phyloP scores from a whole-genome alignment of 805 yeast genomes.

The Starmerella gropengiesseri region DNA sequence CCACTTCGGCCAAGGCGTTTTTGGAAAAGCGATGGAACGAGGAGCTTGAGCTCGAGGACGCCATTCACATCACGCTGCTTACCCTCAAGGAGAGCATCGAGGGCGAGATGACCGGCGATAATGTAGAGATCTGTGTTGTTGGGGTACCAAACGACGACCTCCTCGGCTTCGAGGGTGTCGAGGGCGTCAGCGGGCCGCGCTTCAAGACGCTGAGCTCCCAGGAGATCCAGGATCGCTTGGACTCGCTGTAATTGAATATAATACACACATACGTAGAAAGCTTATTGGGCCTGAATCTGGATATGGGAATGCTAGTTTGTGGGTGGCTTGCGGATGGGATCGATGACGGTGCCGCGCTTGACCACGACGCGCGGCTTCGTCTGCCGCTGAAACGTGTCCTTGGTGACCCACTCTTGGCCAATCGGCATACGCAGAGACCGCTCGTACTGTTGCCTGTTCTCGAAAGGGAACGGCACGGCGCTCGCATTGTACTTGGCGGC shows the following conservation, averaged over 20 bases:
- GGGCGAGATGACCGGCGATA: constrained; percentile 95
- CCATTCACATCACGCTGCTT: constrained; percentile 87
- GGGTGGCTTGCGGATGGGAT: constrained; percentile 56
- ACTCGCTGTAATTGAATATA: constrained; percentile 49
- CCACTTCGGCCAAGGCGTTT: constrained; percentile 93
- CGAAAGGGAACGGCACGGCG: constrained; percentile 92
- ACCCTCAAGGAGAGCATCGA: constrained; percentile 94
- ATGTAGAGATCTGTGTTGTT: constrained; percentile 82
- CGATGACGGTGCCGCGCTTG: constrained; percentile 80
- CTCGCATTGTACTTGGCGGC: constrained; percentile 73
- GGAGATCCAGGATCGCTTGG: constrained; percentile 92
- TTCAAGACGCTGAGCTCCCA: constrained; percentile 74
- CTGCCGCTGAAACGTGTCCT: constrained; percentile 72
- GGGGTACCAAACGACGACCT: constrained; percentile 72
- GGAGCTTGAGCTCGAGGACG: constrained; percentile 93
- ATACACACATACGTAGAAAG: neutral
- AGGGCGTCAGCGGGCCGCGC: constrained; percentile 72
- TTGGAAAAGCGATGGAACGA: constrained; percentile 97
- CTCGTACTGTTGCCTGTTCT: constrained; percentile 88
- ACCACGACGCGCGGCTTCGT: constrained; percentile 82
- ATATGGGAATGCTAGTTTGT: neutral
- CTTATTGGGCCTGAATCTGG: neutral
- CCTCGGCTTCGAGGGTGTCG: constrained; percentile 79
- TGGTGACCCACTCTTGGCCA: constrained; percentile 92
- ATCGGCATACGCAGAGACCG: constrained; percentile 89